Conservation (phyloP, 202 grass and related monocot genomes). For the Hordeum pubiflorum region DNA sequence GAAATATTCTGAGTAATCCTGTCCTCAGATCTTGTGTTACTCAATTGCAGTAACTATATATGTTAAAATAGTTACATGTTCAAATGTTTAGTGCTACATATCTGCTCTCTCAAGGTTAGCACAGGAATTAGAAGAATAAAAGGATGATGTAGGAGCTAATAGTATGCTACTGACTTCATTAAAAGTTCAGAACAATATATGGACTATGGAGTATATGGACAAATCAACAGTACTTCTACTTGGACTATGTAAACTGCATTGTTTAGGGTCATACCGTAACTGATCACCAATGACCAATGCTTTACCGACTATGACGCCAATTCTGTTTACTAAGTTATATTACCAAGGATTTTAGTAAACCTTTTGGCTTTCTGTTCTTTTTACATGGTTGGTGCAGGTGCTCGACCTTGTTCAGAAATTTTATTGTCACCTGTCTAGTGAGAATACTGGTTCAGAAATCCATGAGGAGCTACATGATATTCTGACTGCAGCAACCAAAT, state of each 20-base stretch:
- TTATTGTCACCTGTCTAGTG: conserved; percentile 31
- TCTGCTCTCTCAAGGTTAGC: not conserved
- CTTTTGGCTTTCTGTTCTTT: conserved; percentile 6
- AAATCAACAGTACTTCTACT: not conserved
- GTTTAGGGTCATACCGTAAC: not conserved
- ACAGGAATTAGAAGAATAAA: not conserved
- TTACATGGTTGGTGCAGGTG: conserved; percentile 48
- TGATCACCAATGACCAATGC: not conserved
- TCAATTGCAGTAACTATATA: not conserved
- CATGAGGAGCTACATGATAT: conserved; percentile 49
- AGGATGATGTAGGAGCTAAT: not conserved
- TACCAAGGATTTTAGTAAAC: not conserved
- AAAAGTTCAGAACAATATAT: not conserved
- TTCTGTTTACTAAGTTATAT: not conserved
- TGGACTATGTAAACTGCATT: not conserved
- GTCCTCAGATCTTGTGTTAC: not conserved
- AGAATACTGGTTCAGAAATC: conserved; percentile 40
- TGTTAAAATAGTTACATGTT: not conserved
- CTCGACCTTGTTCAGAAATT: conserved; percentile 64
- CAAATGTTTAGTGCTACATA: not conserved
- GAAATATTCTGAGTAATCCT: not conserved
- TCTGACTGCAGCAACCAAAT: conserved; percentile 43
- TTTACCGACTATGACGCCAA: not conserved
- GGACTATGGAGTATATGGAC: not conserved
- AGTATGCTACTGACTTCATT: not conserved